Percentiles rank a stretch among this genome's conserved stretches.
These are phyloP conservation scores for Diaporthe citriasiana DNA, from an alignment of 2,329 filamentous ascomycete genomes.

Conservation along the genomic window DNA sequence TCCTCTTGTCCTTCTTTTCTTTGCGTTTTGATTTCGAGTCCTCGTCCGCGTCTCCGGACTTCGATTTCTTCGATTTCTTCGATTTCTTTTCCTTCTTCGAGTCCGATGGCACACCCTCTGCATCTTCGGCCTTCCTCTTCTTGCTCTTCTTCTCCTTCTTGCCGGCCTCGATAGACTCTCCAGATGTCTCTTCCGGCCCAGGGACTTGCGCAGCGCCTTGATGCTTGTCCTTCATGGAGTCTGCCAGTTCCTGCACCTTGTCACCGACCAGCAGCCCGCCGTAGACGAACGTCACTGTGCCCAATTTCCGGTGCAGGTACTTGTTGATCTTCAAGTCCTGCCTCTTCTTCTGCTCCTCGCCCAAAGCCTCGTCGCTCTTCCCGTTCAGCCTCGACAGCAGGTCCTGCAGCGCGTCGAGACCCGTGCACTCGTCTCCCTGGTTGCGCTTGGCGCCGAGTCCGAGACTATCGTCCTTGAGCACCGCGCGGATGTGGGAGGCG, in stretches of 20 bases:
- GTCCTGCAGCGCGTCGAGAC: slow-evolving; percentile 88
- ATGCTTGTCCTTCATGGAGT: slow-evolving; percentile 48
- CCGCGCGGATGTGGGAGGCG: slow-evolving; percentile 86
- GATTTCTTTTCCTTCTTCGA: slow-evolving; percentile 61
- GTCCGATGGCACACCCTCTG: slow-evolving; percentile 45
- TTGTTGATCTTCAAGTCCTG: slow-evolving; percentile 79
- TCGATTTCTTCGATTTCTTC: slow-evolving; percentile 68
- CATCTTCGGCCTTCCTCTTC: slow-evolving; percentile 48
- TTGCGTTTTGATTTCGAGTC: slow-evolving; percentile 62
- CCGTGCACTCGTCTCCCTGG: slow-evolving; percentile 83
- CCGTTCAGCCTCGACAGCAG: slow-evolving; percentile 92
- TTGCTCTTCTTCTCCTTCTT: slow-evolving; percentile 45
- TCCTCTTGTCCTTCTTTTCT: slow-evolving; percentile 61
- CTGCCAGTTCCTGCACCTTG: slow-evolving; percentile 63
- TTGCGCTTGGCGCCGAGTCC: slow-evolving; percentile 87
- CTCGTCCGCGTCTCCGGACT: slow-evolving; percentile 57
- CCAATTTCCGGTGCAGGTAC: slow-evolving; percentile 83
- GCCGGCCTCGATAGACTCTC: slow-evolving; percentile 43
- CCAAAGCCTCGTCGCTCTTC: slow-evolving; percentile 80
- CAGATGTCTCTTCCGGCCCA: slow-evolving; percentile 43
- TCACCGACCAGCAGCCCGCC: slow-evolving; percentile 80
- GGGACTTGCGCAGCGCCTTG: slow-evolving; percentile 43
- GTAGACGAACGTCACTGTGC: slow-evolving; percentile 86
- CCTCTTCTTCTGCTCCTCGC: slow-evolving; percentile 77
- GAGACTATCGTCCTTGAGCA: slow-evolving; percentile 90